Evolutionary conservation across 768 basidiomycete species (phyloP).

Genomic region (Amylocystis lapponica): DNA sequence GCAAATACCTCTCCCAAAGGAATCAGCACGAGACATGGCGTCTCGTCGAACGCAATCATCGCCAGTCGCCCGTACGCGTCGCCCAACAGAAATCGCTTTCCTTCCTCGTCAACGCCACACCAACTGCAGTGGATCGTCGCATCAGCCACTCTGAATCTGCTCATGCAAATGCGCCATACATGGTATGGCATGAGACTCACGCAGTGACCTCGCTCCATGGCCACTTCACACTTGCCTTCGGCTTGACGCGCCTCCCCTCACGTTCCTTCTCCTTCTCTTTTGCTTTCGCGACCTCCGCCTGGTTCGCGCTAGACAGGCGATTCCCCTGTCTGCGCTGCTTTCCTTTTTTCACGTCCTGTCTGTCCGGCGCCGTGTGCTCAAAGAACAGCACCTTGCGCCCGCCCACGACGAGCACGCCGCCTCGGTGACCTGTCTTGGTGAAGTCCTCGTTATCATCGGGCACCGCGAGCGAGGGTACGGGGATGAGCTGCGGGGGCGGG

Average conservation of each 20-base stretch:
- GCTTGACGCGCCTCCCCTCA: conserved; percentile 48
- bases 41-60: conserved; percentile 49
- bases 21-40: conserved; percentile 45
- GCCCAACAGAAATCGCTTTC: conserved; percentile 52
- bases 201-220: conserved; percentile 69
- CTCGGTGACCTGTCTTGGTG: conserved; percentile 29
- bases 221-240: conserved; percentile 58
- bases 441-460: conserved; percentile 26
- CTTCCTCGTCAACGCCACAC: conserved; percentile 42
- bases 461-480: conserved; percentile 32
- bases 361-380: conserved; percentile 44
- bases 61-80: conserved; percentile 69
- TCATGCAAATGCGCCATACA: neutral
- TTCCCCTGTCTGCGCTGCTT: conserved; percentile 50
- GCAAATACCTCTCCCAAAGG: conserved; percentile 71
- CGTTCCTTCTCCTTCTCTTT: conserved; percentile 53
- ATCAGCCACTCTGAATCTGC: neutral
- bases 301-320: conserved; percentile 42
- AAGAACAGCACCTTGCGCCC: conserved; percentile 60
- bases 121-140: conserved; percentile 33
- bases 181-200: conserved; percentile 35
- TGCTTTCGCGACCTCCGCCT: conserved; percentile 38
- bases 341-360: conserved; percentile 45
- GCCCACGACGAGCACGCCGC: conserved; percentile 69
- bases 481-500: conserved; percentile 17